phyloP scores from a whole-genome alignment of 768 basidiomycete genomes.

The Leccinum barrowsii region DNA sequence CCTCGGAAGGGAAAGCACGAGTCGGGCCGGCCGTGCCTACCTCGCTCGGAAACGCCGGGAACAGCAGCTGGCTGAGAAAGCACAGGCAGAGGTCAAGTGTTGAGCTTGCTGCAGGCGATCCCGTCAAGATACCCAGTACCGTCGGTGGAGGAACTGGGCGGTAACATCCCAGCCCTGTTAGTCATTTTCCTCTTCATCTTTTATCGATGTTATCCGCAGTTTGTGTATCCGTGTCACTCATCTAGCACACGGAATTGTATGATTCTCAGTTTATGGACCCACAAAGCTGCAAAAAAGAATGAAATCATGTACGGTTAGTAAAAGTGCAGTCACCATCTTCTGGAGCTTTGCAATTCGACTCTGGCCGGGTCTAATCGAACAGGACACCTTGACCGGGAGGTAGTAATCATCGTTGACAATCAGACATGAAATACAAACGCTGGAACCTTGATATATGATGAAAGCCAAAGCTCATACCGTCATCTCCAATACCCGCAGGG shows the following conservation, averaged over 20 bases:
- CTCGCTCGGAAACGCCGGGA: constrained; percentile 47
- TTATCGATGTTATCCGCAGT: background rate
- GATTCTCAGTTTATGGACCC: background rate
- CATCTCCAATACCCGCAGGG: background rate
- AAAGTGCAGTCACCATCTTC: background rate
- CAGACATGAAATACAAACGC: too few species aligned
- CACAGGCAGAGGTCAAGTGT: constrained; percentile 4
- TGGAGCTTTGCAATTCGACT: background rate
- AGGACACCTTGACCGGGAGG: background rate
- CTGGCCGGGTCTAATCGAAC: background rate
- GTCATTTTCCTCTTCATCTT: background rate
- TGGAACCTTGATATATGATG: too few species aligned
- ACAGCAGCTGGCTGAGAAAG: constrained; percentile 18
- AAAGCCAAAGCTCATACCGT: too few species aligned
- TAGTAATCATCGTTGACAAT: too few species aligned
- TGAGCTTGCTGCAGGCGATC: background rate
- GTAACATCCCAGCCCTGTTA: background rate
- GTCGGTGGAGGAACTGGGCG: too few species aligned
- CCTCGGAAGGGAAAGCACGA: constrained; percentile 66
- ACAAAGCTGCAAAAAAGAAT: background rate
- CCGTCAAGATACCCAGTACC: too few species aligned
- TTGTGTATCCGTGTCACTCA: background rate
- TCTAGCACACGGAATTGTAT: background rate
- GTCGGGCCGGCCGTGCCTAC: constrained; percentile 73
- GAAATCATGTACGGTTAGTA: background rate